Evolutionary conservation across 2,329 filamentous ascomycete genomes (phyloP).

Genomic region (Neofusicoccum parvum): DNA sequence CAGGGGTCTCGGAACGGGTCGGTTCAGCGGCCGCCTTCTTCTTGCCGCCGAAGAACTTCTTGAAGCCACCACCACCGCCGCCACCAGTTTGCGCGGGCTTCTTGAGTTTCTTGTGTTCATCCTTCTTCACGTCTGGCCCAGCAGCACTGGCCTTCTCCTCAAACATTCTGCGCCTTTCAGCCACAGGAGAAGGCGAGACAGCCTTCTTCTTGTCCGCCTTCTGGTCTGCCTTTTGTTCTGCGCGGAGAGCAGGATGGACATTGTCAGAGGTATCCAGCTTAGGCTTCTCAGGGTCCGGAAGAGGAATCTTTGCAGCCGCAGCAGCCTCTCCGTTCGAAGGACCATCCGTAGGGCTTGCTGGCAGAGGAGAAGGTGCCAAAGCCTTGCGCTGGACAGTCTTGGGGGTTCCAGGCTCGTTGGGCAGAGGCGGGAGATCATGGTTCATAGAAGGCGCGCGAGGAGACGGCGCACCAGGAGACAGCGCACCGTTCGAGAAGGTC

Average conservation of each 20-base stretch:
- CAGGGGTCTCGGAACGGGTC: constrained; percentile 4
- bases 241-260: constrained; percentile 47
- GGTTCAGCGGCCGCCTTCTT: constrained; percentile 32
- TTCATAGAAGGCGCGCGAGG: constrained; percentile 25
- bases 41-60: constrained; percentile 43
- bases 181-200: background rate
- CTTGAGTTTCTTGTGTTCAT: constrained; percentile 39
- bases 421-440: constrained; percentile 46
- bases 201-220: constrained; percentile 24
- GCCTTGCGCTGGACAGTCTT: constrained; percentile 28
- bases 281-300: constrained; percentile 36
- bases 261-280: constrained; percentile 24
- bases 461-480: background rate
- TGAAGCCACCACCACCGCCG: constrained; percentile 39
- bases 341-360: background rate
- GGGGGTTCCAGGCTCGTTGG: constrained; percentile 29
- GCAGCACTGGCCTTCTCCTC: constrained; percentile 15
- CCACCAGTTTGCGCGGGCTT: constrained; percentile 33
- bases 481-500: constrained; percentile 8
- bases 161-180: constrained; percentile 18
- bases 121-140: constrained; percentile 32
- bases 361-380: constrained; percentile 30
- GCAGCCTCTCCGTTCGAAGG: background rate
- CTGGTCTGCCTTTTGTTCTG: background rate
- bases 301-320: constrained; percentile 36